phyloP scores from a whole-genome alignment of 495 filamentous ascomycete species.

The Penicillium paxilli region DNA sequence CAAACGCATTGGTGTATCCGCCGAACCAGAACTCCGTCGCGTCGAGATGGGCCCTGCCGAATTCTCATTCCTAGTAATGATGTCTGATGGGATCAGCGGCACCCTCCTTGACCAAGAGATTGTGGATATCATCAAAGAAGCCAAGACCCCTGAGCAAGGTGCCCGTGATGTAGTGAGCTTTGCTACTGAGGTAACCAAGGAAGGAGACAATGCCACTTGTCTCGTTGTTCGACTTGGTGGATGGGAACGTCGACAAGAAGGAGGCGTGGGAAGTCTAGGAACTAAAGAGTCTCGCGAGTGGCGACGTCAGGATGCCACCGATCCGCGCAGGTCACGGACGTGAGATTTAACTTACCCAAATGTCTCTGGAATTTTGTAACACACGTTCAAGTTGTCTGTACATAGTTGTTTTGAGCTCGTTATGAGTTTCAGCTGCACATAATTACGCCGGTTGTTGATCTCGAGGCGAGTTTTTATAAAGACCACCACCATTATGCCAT shows the following conservation, averaged over 20 bases:
- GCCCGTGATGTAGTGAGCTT: slow-evolving; percentile 76
- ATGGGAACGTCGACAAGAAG: slow-evolving; percentile 89
- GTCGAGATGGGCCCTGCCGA: slow-evolving; percentile 76
- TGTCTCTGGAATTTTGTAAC: no score
- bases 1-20: slow-evolving; percentile 90
- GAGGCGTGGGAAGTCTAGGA: slow-evolving; percentile 83
- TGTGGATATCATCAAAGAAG: slow-evolving; percentile 93
- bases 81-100: slow-evolving; percentile 85
- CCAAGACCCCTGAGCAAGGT: slow-evolving; percentile 83
- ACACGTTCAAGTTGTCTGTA: slow-evolving; percentile 14
- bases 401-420: slow-evolving; percentile 9
- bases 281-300: slow-evolving; percentile 89
- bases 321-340: slow-evolving; percentile 72
- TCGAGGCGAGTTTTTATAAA: not conserved
- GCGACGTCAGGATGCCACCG: slow-evolving; percentile 77
- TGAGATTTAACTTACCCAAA: slow-evolving; percentile 27
- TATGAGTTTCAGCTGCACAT: not conserved
- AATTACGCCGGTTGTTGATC: not conserved
- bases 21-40: slow-evolving; percentile 82
- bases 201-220: slow-evolving; percentile 95
- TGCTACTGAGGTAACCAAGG: slow-evolving; percentile 77
- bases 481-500: not conserved
- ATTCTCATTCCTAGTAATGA: slow-evolving; percentile 83
- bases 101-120: slow-evolving; percentile 87
- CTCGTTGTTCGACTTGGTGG: slow-evolving; percentile 88